Evolutionary conservation across 441 rosid genomes (phyloP).

Genomic region (Aquilaria agallochum): DNA sequence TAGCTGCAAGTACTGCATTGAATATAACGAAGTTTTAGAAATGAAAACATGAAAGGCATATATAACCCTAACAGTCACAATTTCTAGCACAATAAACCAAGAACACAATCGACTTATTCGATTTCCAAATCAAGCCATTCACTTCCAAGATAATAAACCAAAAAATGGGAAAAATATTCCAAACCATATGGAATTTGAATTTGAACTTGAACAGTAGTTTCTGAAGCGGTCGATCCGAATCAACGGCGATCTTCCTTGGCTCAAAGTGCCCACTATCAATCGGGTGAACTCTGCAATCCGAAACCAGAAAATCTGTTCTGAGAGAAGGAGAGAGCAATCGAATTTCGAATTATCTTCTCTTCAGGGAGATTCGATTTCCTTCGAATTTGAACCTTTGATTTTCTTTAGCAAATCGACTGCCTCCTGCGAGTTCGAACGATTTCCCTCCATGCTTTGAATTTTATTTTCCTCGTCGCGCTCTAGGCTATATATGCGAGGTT

Average conservation of each 20-base stretch:
- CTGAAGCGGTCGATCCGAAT: constrained; percentile 51
- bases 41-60: too few relatives aligned
- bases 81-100: not conserved
- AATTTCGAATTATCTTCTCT: not conserved
- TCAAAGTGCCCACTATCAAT: constrained; percentile 48
- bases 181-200: constrained; percentile 42
- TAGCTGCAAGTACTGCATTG: constrained; percentile 55
- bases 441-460: constrained; percentile 55
- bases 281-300: constrained; percentile 42
- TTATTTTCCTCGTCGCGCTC: too few relatives aligned
- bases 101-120: not conserved
- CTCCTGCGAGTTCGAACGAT: constrained; percentile 16
- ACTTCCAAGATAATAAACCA: not conserved
- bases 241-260: constrained; percentile 44
- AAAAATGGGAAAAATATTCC: not conserved
- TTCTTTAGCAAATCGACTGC: constrained; percentile 31
- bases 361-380: not conserved
- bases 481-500: too few relatives aligned
- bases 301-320: not conserved
- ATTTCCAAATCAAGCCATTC: too few relatives aligned
- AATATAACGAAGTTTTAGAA: not conserved
- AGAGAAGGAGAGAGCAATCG: not conserved
- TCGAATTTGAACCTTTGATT: constrained; percentile 45
- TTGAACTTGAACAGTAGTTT: constrained; percentile 55
- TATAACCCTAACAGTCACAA: not conserved